Base-by-base conservation (phyloP, 2,329 filamentous ascomycete species). In the Chaetomium sp. region DNA sequence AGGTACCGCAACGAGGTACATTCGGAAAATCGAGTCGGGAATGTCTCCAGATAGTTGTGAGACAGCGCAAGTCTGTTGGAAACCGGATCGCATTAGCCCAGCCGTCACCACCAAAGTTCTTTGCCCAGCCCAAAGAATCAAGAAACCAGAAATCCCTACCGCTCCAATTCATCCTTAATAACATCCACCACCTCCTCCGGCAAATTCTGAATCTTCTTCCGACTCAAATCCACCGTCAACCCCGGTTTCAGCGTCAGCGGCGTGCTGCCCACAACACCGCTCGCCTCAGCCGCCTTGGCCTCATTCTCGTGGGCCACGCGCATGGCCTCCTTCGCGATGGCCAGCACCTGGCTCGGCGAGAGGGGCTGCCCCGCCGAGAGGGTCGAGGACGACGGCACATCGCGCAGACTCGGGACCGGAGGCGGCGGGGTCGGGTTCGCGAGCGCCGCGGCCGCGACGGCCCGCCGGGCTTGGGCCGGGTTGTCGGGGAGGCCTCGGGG, bases 1-100 rank as follows among this genome's bases (percentile, higher is more conserved):
- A 92, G 79, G 68, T 92, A 92, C 59, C 88, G 85, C 58, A 92
- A 73, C 49, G 86, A 87, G 43, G 82, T 85, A 72, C 88, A 91
- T 72, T 91, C 87, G 38, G 85, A 79, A 64, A 91, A 88, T 53
- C 87, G 80, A 32, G 75, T 67, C 5, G 88, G 88, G 47, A 92
- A 81, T n/a, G 80, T 77, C 36, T 82, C 78, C 56, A 91, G 76
- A 62, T 82, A 84, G 69, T 91, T 91, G 72, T 91, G 88, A n/a
- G 88, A 90, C 61, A 92, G 76, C 49, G 88, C 88, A 52, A 92
- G 80, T 64, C 88, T 91, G 66, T 52, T 45, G 40, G 55, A 46
- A 27, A 27, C 19, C 19, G 2, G 19, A 27, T 36, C 37, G 36
- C 35, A 34, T 55, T 60, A 49, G 19, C 19, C 3, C 3, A 27